Evolutionary conservation across 2,329 filamentous ascomycete species (phyloP), one percentile per base, ranked within the genome.

Genomic region (Exophiala alcalophila): DNA sequence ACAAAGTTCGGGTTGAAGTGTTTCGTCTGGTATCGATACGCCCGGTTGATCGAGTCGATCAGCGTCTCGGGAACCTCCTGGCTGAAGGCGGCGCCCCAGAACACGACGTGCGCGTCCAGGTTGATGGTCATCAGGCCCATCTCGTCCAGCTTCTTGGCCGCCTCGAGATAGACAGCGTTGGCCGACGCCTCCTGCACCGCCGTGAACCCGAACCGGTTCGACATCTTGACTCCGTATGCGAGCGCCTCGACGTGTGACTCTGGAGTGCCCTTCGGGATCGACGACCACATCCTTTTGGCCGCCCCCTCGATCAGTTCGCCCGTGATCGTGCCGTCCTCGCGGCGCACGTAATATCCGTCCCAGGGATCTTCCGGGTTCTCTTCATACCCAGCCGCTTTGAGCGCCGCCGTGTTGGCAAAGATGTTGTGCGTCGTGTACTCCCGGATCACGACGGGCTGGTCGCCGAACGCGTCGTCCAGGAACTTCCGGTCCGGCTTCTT

Each of bases 181-280:
- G 46, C 46, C 10, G 46, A 49, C 6, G 46, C 46, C 27, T 49
- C 46, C 15, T 49, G 46, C 26, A 29, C 35, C 9, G 40, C 28
- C 6, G 46, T 49, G 34, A 49, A 36, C 16, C 46, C 46, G 18
- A 34, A 44, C 4, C 58, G 55, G 10, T 56, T 60, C 2, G 56
- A 55, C 10, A 57, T 53, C 10, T 49, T 51, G 4, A 63, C 45
- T 2, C 59, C 59, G 9, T 59, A 58, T 7, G 49, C 44, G 3
- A 64, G 47, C 3, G 40, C 46, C 26, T 45, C 36, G 20, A 44
- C 26, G 16, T 44, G 40, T 16, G 35, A 31, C n/a, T 40, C 38
- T 5, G 42, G 27, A 8, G 34, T 27, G 3, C 30, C 35, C 27
- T 44, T 38, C 23, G 46, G 46, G 15, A 49, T 38, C 8, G 28